Evolutionary conservation across 2,329 filamentous ascomycete genomes (phyloP).

Genomic region (Microcyclospora tardicrescens): DNA sequence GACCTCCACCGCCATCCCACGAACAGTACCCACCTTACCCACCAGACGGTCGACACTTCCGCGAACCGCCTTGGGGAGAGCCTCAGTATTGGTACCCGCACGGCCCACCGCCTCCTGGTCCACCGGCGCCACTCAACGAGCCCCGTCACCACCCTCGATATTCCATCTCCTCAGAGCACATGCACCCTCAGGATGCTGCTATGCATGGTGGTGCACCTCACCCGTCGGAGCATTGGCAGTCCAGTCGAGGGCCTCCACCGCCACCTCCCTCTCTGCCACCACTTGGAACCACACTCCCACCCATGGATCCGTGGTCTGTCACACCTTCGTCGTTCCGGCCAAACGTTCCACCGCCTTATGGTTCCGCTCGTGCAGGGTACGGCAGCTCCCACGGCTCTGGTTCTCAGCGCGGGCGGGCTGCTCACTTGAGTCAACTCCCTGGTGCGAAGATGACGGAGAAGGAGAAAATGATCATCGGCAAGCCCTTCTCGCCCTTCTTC

Average conservation of each 20-base stretch:
- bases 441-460: conserved; percentile 45
- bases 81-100: no score
- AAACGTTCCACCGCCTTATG: no score
- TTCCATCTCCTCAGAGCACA: no score
- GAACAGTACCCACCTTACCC: background rate
- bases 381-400: conserved; percentile 13
- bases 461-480: conserved; percentile 75
- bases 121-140: no score
- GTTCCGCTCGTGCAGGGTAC: background rate
- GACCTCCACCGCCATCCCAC: background rate
- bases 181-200: no score
- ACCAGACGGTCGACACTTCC: no score
- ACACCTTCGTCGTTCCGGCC: background rate
- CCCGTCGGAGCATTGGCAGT: no score
- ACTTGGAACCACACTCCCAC: background rate
- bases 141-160: no score
- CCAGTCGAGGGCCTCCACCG: background rate
- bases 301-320: background rate
- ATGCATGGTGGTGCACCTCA: no score
- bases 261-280: background rate
- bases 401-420: conserved; percentile 10
- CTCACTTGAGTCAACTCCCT: no score
- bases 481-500: conserved; percentile 68
- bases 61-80: no score
- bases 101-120: no score